These are phyloP conservation scores for Drechslera avenae DNA, from an alignment of 2,329 filamentous ascomycete genomes.

Conservation along the genomic window DNA sequence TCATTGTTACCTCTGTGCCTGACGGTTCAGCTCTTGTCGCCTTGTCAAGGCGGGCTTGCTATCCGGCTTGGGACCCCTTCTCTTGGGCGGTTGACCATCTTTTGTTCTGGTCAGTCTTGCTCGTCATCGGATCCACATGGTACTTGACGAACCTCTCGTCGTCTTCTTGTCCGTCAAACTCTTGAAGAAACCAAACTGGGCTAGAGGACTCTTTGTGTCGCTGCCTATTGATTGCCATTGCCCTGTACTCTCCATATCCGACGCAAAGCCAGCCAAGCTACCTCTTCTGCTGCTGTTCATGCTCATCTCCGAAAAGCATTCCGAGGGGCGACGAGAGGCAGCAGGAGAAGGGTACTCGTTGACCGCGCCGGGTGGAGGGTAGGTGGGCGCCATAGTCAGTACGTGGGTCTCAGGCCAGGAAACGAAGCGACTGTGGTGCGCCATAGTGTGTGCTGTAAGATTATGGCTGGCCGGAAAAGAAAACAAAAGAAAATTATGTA, in stretches of 20 bases:
- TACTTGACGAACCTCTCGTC: slow-evolving; percentile 66
- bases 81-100: slow-evolving; percentile 87
- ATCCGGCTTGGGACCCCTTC: slow-evolving; percentile 92
- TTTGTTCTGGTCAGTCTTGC: slow-evolving; percentile 9
- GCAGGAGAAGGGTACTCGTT: slow-evolving; percentile 44
- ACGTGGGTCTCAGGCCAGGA: slow-evolving; percentile 41
- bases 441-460: slow-evolving; percentile 32
- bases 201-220: slow-evolving; percentile 45
- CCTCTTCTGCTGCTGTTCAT: slow-evolving; percentile 37
- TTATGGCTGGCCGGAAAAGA: slow-evolving; percentile 15
- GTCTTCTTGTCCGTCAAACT: slow-evolving; percentile 71
- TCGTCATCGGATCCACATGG: not conserved
- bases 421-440: slow-evolving; percentile 40
- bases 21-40: slow-evolving; percentile 90
- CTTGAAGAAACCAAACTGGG: slow-evolving; percentile 63
- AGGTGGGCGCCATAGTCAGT: slow-evolving; percentile 46
- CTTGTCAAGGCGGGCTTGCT: slow-evolving; percentile 92
- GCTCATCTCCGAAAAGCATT: slow-evolving; percentile 40
- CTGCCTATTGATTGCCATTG: slow-evolving; percentile 47
- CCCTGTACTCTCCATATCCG: slow-evolving; percentile 46
- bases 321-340: slow-evolving; percentile 38
- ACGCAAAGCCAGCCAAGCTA: slow-evolving; percentile 44
- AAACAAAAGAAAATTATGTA: slow-evolving; percentile 36
- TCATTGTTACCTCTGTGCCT: slow-evolving; percentile 81
- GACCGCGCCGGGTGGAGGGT: slow-evolving; percentile 41